Base-by-base conservation (phyloP, 2,329 filamentous ascomycete genomes). In the Zalaria sp. region DNA sequence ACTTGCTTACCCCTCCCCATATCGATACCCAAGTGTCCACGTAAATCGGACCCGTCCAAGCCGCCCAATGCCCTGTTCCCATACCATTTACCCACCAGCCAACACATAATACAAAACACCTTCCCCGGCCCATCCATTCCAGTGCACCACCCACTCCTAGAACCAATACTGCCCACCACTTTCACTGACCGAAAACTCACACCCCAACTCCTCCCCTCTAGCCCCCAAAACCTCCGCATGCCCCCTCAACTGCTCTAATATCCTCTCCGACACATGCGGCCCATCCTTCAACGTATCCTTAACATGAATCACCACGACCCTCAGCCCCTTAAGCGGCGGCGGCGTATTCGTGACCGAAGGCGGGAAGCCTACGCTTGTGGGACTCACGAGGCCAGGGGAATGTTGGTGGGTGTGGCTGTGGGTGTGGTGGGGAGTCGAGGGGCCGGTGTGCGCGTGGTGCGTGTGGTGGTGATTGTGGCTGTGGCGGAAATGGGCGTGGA, bases 271-370 rank as follows among this genome's bases (percentile, higher is more conserved):
- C 2, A 72, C 76, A 38, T 65, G 59, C 26, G 75, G 75, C 0
- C 77, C 84, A 56, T 94, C 87, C 5, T 71, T 67, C 42, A 95
- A 65, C 25, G 74, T 81, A 49, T 96, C 89, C 59, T 98, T 98
- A 54, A 96, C 75, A 57, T 98, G 91, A 32, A 96, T 96, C 42
- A 96, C 77, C 39, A 95, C 79, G 1, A 98, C 68, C 47, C 78
- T 82, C 27, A 96, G 57, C 0, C 86, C 87, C 40, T 70, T 66
- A 4, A 98, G 67, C 5, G 79, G 78, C 38, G 54, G 56, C 5
- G 46, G 41, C 27, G 34, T 18, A 7, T n/a, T 7, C 29, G 29
- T 7, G 7, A 32, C 29, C 29, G 7, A 7, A n/a, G 29, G 29
- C 29, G 29, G 29, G n/a, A 7, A n/a, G 29, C 29, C n/a, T n/a